phyloP scores from a whole-genome alignment of 257 asterid species.

The Lavandula angustifolia region DNA sequence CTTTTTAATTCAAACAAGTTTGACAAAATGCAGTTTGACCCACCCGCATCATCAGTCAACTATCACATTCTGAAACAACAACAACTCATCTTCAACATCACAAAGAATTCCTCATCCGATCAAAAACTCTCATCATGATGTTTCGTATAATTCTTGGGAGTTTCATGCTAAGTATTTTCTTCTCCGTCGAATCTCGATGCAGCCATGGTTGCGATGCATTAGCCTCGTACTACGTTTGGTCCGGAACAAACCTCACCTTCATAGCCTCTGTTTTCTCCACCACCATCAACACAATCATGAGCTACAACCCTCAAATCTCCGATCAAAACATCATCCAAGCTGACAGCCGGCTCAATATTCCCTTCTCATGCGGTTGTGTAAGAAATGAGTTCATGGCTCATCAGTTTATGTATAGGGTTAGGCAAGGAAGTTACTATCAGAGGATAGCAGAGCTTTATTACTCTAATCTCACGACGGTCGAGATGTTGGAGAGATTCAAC shows the following conservation, averaged over 20 bases:
- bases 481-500: conserved; percentile 58
- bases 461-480: conserved; percentile 62
- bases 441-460: conserved; percentile 38
- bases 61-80: neutral
- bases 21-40: neutral
- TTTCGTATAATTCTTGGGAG: conserved; percentile 18
- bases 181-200: conserved; percentile 48
- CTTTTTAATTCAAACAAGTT: neutral
- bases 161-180: conserved; percentile 25
- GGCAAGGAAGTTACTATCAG: conserved; percentile 36
- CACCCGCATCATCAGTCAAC: neutral
- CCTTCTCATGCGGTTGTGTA: conserved; percentile 57
- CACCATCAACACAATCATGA: conserved; percentile 37
- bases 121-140: neutral
- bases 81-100: neutral
- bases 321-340: conserved; percentile 35
- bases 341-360: conserved; percentile 51
- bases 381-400: conserved; percentile 52
- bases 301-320: conserved; percentile 57
- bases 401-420: conserved; percentile 44
- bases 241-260: conserved; percentile 49
- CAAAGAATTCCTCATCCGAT: neutral
- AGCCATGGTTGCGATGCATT: conserved; percentile 48
- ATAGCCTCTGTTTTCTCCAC: conserved; percentile 49
- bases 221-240: conserved; percentile 65